A percentile compares a stretch with the other conserved stretches of the same genome.
These are phyloP conservation scores for Rhypophila decipiens DNA, from an alignment of 495 filamentous ascomycete genomes.

Conservation along the genomic window DNA sequence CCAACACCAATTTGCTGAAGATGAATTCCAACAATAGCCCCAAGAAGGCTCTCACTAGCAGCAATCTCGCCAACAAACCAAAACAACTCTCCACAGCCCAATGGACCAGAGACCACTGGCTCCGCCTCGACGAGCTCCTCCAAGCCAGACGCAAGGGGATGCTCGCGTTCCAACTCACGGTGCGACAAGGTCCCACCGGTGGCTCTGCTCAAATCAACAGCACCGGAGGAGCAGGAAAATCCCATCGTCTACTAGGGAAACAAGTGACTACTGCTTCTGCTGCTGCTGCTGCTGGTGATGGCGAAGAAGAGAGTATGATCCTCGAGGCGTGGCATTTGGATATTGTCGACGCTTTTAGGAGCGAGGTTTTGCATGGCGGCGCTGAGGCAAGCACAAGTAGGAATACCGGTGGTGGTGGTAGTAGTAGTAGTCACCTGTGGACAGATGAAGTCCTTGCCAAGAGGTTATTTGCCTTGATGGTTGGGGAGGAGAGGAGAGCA, in stretches of 20 bases:
- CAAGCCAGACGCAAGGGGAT: slow-evolving; percentile 21
- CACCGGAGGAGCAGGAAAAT: background rate
- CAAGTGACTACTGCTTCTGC: too few relatives aligned
- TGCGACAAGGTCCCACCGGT: slow-evolving; percentile 3
- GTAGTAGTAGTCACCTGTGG: slow-evolving; percentile 24
- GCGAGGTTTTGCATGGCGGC: too few relatives aligned
- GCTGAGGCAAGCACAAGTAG: too few relatives aligned
- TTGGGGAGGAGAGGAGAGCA: slow-evolving; percentile 37
- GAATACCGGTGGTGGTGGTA: slow-evolving; percentile 1
- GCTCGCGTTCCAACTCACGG: slow-evolving; percentile 20
- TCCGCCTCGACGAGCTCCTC: slow-evolving; percentile 32
- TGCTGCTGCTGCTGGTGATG: too few relatives aligned
- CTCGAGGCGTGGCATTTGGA: slow-evolving; percentile 49
- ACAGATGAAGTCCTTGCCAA: slow-evolving; percentile 38
- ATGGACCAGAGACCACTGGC: slow-evolving; percentile 39
- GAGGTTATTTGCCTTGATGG: slow-evolving; percentile 44
- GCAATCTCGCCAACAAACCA: slow-evolving; percentile 2
- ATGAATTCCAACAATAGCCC: too few relatives aligned
- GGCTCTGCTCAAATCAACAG: background rate
- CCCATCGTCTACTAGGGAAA: slow-evolving; percentile 27
- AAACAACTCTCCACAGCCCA: slow-evolving; percentile 23
- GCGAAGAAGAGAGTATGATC: slow-evolving; percentile 29
- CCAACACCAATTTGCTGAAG: too few relatives aligned
- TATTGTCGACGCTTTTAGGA: slow-evolving; percentile 39
- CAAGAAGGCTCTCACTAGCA: background rate